These are phyloP conservation scores for Ustilago trichophora DNA, from an alignment of 1,284 basidiomycete genomes.

Conservation along the genomic window DNA sequence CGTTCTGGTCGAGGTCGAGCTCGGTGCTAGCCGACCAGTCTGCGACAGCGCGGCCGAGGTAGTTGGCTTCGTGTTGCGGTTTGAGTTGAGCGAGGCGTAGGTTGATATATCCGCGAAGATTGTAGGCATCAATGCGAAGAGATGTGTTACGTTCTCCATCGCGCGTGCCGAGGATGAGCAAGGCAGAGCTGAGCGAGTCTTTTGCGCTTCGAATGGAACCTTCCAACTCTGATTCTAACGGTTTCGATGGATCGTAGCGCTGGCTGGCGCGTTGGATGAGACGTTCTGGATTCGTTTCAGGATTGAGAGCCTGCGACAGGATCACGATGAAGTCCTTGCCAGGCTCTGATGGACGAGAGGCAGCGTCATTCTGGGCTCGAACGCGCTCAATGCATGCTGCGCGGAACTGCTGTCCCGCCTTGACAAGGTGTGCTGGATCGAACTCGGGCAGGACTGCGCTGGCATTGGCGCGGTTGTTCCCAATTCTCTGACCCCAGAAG, in stretches of 20 bases:
- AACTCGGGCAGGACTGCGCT: slow-evolving; percentile 3
- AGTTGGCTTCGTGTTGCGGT: slow-evolving; percentile 11
- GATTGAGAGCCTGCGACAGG: slow-evolving; percentile 24
- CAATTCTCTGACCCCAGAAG: slow-evolving; percentile 10
- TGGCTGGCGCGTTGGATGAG: slow-evolving; percentile 4
- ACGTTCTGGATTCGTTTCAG: slow-evolving; percentile 25
- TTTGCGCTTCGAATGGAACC: slow-evolving; percentile 7
- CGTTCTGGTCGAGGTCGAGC: slow-evolving; percentile 18
- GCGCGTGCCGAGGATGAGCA: slow-evolving; percentile 24
- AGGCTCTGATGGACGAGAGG: background rate
- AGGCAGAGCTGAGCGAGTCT: slow-evolving; percentile 22
- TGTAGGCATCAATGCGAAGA: slow-evolving; percentile 23
- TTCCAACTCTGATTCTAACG: background rate
- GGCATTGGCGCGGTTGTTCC: background rate
- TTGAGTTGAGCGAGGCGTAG: slow-evolving; percentile 16
- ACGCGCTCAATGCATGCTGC: slow-evolving; percentile 17
- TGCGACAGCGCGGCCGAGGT: slow-evolving; percentile 18
- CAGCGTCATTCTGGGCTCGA: background rate
- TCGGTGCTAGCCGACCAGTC: slow-evolving; percentile 27
- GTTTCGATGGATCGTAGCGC: background rate
- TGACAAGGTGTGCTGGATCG: slow-evolving; percentile 12
- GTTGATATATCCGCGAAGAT: slow-evolving; percentile 31
- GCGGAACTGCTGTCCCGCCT: slow-evolving; percentile 18
- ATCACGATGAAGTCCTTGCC: slow-evolving; percentile 7
- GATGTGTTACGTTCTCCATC: slow-evolving; percentile 29